These are phyloP conservation scores for Perkinsus olseni DNA, from an alignment of 169 alveolate species.

Conservation along the genomic window DNA sequence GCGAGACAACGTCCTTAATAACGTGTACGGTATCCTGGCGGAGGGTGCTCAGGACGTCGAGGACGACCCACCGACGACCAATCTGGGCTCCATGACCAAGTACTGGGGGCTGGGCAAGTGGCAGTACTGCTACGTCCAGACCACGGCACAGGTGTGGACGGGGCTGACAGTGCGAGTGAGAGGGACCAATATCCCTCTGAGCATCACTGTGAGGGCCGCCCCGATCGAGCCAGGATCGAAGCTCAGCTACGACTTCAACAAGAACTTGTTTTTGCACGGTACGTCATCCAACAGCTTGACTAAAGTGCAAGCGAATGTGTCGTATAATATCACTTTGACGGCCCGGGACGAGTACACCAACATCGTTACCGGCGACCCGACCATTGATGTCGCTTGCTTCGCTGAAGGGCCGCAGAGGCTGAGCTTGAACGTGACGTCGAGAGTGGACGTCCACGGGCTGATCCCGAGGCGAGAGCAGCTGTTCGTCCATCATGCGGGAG, in stretches of 20 bases:
- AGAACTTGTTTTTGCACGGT: neutral
- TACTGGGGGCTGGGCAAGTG: constrained; percentile 12
- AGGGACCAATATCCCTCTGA: neutral
- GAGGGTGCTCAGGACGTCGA: constrained; percentile 15
- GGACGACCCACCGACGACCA: neutral
- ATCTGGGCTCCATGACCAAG: neutral
- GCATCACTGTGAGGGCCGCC: constrained; percentile 2
- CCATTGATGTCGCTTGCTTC: constrained; percentile 6
- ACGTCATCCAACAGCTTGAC: neutral
- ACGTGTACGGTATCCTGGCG: neutral
- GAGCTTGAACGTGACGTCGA: neutral
- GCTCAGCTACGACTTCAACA: neutral
- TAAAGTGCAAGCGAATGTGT: neutral
- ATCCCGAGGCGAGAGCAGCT: neutral
- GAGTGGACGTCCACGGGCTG: neutral
- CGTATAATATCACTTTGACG: neutral
- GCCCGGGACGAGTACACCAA: constrained; percentile 10
- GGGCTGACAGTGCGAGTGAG: neutral
- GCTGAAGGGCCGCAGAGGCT: neutral
- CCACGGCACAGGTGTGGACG: neutral
- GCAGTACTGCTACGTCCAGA: constrained; percentile 13
- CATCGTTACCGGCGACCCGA: constrained; percentile 7
- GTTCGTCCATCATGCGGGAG: neutral
- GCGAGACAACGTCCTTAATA: neutral
- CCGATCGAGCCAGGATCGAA: constrained; percentile 1